phyloP scores from a whole-genome alignment of 768 basidiomycete genomes.

The Pilatotrama ljubarskyi region DNA sequence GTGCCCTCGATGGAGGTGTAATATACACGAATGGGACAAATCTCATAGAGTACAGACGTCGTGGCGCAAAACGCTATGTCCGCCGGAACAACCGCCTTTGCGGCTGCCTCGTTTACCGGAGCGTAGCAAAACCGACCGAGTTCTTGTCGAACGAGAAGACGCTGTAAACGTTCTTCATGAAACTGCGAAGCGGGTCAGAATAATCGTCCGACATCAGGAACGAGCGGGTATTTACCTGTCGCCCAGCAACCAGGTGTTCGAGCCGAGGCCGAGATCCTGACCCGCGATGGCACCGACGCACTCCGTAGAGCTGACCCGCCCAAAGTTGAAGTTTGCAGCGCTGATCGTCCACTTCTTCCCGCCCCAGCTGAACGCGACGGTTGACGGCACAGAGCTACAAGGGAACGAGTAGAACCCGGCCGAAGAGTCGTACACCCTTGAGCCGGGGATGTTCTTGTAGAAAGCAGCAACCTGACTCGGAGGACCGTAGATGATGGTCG shows the following conservation, averaged over 20 bases:
- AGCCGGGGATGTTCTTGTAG: conserved; percentile 31
- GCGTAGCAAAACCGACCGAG: conserved; percentile 28
- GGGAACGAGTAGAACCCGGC: conserved; percentile 31
- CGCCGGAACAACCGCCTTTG: not conserved
- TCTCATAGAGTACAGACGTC: not conserved
- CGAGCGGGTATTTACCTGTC: conserved; percentile 10
- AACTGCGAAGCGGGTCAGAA: conserved; percentile 10
- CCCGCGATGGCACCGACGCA: conserved; percentile 31
- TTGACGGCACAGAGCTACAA: conserved; percentile 17
- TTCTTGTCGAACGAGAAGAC: conserved; percentile 28
- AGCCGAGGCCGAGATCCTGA: conserved; percentile 24
- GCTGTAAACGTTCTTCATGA: conserved; percentile 31
- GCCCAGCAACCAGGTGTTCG: conserved; percentile 27
- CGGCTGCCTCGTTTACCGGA: conserved; percentile 2
- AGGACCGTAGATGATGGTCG: conserved; percentile 34
- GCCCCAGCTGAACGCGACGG: conserved; percentile 26
- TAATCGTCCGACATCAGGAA: not conserved
- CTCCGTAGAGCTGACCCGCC: conserved; percentile 8
- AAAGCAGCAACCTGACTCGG: conserved; percentile 23
- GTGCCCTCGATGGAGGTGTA: not conserved
- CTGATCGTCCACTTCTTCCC: conserved; percentile 22
- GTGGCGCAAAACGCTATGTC: not conserved
- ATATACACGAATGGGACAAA: not conserved
- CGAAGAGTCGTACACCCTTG: conserved; percentile 14
- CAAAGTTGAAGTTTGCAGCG: conserved; percentile 31